Percentiles rank a stretch among this genome's conserved stretches.
phyloP scores from a whole-genome alignment of 441 rosid species.

The Brassica hybrid region DNA sequence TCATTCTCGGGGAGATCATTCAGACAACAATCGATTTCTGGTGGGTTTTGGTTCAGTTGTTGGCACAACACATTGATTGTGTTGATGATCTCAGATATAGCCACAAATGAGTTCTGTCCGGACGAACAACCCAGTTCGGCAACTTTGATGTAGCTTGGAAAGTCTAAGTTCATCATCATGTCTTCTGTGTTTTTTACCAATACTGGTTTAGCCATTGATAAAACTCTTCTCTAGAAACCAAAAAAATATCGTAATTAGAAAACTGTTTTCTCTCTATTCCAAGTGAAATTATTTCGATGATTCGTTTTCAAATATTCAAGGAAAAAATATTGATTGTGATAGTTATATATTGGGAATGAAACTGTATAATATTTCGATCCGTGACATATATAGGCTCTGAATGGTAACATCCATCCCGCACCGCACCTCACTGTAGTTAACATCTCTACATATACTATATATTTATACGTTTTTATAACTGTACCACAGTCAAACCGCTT shows the following conservation, averaged over 20 bases:
- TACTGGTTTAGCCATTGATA: conserved; percentile 34
- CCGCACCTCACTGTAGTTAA: too few relatives aligned
- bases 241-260: background rate
- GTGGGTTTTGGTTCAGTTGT: conserved; percentile 12
- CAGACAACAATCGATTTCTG: conserved; percentile 50
- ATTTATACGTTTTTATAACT: too few relatives aligned
- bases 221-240: conserved; percentile 27
- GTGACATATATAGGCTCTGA: background rate
- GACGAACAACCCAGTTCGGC: conserved; percentile 45
- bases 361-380: background rate
- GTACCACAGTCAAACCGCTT: too few relatives aligned
- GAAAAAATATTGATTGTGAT: background rate
- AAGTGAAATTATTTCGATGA: background rate
- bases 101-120: conserved; percentile 38
- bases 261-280: background rate
- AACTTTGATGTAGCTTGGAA: conserved; percentile 34
- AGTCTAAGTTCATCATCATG: conserved; percentile 32
- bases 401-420: too few relatives aligned
- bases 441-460: too few relatives aligned
- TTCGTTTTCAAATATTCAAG: background rate
- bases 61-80: conserved; percentile 28
- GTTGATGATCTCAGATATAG: conserved; percentile 39
- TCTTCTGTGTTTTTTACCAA: conserved; percentile 36
- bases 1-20: conserved; percentile 64
- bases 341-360: background rate